phyloP scores from a whole-genome alignment of 495 filamentous ascomycete species.

The Penicillium coprophilum region DNA sequence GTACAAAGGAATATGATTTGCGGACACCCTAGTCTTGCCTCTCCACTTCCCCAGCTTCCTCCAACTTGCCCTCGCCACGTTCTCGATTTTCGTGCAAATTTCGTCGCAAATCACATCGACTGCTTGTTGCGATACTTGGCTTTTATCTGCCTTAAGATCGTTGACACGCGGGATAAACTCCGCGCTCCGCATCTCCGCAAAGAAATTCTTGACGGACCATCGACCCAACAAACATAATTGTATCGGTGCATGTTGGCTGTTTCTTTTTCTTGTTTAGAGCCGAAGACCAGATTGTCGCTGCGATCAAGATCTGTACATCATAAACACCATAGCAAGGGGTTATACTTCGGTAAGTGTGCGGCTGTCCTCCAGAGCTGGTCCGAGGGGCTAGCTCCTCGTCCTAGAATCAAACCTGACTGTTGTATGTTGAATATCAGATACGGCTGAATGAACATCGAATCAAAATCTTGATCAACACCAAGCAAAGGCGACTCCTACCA shows the following conservation, averaged over 20 bases:
- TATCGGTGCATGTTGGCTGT: background rate
- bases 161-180: conserved; percentile 6
- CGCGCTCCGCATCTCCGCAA: conserved; percentile 13
- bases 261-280: background rate
- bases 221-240: background rate
- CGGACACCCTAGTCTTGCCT: conserved; percentile 4
- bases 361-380: background rate
- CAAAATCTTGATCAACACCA: background rate
- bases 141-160: background rate
- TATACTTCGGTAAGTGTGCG: background rate
- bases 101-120: background rate
- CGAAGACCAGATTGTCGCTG: background rate
- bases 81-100: conserved; percentile 1
- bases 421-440: background rate
- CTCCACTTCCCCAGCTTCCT: conserved; percentile 20
- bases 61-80: conserved; percentile 8
- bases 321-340: background rate
- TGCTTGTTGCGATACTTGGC: background rate
- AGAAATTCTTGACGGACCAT: conserved; percentile 10
- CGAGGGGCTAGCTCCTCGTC: conserved; percentile 5
- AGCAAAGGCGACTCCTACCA: background rate
- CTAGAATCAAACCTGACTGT: background rate
- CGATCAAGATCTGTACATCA: background rate
- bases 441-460: background rate
- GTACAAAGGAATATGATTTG: conserved; percentile 10